Base-by-base conservation (phyloP, 2,329 filamentous ascomycete species). In the Graphilbum fragrans region DNA sequence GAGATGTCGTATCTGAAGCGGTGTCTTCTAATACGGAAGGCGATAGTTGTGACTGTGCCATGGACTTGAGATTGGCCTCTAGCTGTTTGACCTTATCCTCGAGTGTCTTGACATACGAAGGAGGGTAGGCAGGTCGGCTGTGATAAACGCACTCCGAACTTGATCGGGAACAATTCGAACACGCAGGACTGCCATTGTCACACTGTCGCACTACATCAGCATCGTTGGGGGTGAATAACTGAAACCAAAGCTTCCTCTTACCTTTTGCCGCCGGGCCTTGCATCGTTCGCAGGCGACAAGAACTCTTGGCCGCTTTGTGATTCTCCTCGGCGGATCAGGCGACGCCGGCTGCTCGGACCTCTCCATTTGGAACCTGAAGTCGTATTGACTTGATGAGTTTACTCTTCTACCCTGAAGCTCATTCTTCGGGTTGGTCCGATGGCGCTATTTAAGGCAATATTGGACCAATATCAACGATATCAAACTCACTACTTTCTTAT, bases 221-320 rank as follows among this genome's bases (percentile, higher is more conserved):
- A n/a, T n/a, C n/a, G n/a, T n/a, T n/a, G n/a, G n/a, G n/a, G 14
- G 25, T 29, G 25, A 14, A 8, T 29, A 14, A 8, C 25, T 29
- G 25, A 18, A 11, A 11, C 10, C 20, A n/a, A n/a, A n/a, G n/a
- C n/a, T n/a, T n/a, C n/a, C n/a, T n/a, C n/a, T n/a, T n/a, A 41
- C 39, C 23, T 41, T 41, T 31, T 45, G 44, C 9, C 44, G 35
- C 16, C 44, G 38, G 3, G 41, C 29, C 36, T 45, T 45, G 41
- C 44, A 45, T 9, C 44, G 38, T 32, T 43, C 38, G 27, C 44
- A 45, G 9, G 44, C 44, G 5, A 45, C 44, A 1, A 45, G 35
- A 3, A 45, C 44, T 1, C 44, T 35, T 2, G 44, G 44, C 3
- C 44, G 21, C 18, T 45, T 45, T n/a, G n/a, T n/a, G n/a, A n/a